These are phyloP conservation scores for Trypanosomatidae sp. DNA, from an alignment of 208 protist species.

Conservation along the genomic window DNA sequence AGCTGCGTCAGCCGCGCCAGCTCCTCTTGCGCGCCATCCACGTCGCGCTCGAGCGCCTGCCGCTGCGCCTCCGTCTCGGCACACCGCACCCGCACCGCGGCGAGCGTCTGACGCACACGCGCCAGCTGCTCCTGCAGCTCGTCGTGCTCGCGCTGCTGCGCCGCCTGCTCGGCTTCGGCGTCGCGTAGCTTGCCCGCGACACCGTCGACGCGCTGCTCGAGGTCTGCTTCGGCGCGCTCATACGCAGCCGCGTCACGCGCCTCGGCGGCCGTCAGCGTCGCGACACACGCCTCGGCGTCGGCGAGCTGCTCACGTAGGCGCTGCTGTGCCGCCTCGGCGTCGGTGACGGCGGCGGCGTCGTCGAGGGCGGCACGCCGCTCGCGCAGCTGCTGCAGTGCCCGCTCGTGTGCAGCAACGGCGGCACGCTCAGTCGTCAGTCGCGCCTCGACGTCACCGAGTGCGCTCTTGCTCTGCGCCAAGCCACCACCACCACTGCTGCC, in stretches of 20 bases:
- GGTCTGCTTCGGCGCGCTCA: slow-evolving; percentile 67
- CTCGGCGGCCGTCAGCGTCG: slow-evolving; percentile 28
- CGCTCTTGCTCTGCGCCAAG: slow-evolving; percentile 7
- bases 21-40: slow-evolving; percentile 67
- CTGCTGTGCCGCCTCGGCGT: slow-evolving; percentile 16
- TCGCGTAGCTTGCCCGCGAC: slow-evolving; percentile 35
- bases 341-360: slow-evolving; percentile 12
- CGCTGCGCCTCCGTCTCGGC: slow-evolving; percentile 26
- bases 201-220: slow-evolving; percentile 40
- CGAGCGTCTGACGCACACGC: slow-evolving; percentile 15
- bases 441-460: slow-evolving; percentile 16
- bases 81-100: slow-evolving; percentile 24
- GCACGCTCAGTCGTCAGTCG: slow-evolving; percentile 15
- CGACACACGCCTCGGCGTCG: slow-evolving; percentile 21
- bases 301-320: slow-evolving; percentile 45
- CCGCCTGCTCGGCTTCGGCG: slow-evolving; percentile 33
- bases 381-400: too few relatives aligned
- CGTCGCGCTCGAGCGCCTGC: slow-evolving; percentile 51
- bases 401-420: slow-evolving; percentile 15
- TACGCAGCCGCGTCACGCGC: slow-evolving; percentile 36
- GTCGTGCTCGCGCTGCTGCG: slow-evolving; percentile 24
- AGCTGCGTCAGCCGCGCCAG: slow-evolving; percentile 42
- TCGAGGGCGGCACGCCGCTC: too few relatives aligned
- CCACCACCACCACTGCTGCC: slow-evolving; percentile 4
- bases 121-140: slow-evolving; percentile 13